Percentiles rank a stretch among this genome's conserved stretches.
phyloP scores from a whole-genome alignment of 2,329 filamentous ascomycete genomes.

The Trichophyton verrucosum region DNA sequence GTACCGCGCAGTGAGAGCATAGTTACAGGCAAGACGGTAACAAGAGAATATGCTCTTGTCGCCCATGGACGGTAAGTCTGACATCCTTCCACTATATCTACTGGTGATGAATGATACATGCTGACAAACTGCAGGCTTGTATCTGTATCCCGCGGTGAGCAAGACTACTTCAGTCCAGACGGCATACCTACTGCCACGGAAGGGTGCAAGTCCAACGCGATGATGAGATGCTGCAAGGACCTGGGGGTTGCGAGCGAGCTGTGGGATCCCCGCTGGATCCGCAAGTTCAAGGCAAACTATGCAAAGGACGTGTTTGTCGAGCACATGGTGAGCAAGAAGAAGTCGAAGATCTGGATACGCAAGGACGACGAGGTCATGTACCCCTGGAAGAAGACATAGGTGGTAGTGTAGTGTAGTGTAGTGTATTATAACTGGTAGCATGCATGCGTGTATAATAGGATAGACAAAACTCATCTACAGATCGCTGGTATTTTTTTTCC shows the following conservation, averaged over 20 bases:
- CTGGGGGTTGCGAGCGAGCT: conserved; percentile 87
- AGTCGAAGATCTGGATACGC: conserved; percentile 71
- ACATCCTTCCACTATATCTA: conserved; percentile 2
- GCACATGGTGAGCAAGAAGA: conserved; percentile 75
- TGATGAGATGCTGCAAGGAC: conserved; percentile 98
- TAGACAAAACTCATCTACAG: neutral
- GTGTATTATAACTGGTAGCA: neutral
- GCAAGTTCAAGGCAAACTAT: conserved; percentile 62
- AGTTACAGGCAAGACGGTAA: conserved; percentile 67
- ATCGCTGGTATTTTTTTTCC: neutral
- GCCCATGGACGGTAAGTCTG: conserved; percentile 62
- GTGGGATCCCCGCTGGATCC: conserved; percentile 89
- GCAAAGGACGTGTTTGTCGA: conserved; percentile 81
- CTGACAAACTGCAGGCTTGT: conserved; percentile 54
- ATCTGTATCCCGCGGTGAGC: conserved; percentile 84
- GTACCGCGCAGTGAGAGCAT: conserved; percentile 77
- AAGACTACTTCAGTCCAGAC: conserved; percentile 82
- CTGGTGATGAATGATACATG: neutral
- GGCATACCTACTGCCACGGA: conserved; percentile 89
- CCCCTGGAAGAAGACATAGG: conserved; percentile 39
- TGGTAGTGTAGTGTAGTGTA: neutral
- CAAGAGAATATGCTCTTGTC: conserved; percentile 85
- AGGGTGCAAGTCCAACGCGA: conserved; percentile 92
- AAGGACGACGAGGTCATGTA: conserved; percentile 66
- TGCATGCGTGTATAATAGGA: neutral